Evolutionary conservation across 345 rosid genomes (phyloP).

Genomic region (Viola odorata): DNA sequence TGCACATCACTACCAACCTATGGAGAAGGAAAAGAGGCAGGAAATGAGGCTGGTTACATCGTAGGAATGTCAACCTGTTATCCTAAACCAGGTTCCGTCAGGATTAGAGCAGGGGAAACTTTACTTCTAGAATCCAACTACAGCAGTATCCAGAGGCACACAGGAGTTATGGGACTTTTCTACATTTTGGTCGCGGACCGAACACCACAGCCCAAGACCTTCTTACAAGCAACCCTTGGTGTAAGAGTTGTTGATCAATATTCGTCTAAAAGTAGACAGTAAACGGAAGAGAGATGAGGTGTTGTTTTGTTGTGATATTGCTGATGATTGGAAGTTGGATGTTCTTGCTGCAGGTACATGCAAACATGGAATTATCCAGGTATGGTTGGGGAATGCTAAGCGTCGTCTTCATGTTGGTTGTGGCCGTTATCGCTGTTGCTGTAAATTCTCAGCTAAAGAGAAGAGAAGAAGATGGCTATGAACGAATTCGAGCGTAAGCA

Average conservation of each 20-base stretch:
- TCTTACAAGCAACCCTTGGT: constrained; percentile 14
- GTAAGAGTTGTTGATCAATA: constrained; percentile 25
- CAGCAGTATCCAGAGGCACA: constrained; percentile 45
- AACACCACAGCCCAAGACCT: constrained; percentile 25
- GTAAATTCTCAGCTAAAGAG: constrained; percentile 24
- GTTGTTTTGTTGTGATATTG: not conserved
- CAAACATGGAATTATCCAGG: constrained; percentile 9
- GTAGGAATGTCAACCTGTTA: constrained; percentile 95
- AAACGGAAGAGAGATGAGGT: not conserved
- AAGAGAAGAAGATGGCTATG: constrained; percentile 36
- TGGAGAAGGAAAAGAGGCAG: constrained; percentile 69
- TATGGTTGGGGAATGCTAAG: constrained; percentile 5
- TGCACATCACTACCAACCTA: constrained; percentile 61
- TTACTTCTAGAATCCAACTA: constrained; percentile 61
- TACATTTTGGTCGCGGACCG: constrained; percentile 56
- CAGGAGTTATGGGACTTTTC: constrained; percentile 87
- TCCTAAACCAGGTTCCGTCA: constrained; percentile 60
- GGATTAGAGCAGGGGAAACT: constrained; percentile 53
- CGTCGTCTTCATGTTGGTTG: constrained; percentile 24
- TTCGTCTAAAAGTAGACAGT: not conserved
- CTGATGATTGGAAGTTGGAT: not conserved
- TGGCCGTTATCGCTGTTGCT: constrained; percentile 20
- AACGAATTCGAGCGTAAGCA: constrained; percentile 23
- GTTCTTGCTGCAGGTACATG: constrained; percentile 23
- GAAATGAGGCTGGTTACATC: constrained; percentile 81